These are phyloP conservation scores for Marchantia paleacea DNA, from an alignment of 225 moss, liverwort and hornwort species.

Conservation along the genomic window DNA sequence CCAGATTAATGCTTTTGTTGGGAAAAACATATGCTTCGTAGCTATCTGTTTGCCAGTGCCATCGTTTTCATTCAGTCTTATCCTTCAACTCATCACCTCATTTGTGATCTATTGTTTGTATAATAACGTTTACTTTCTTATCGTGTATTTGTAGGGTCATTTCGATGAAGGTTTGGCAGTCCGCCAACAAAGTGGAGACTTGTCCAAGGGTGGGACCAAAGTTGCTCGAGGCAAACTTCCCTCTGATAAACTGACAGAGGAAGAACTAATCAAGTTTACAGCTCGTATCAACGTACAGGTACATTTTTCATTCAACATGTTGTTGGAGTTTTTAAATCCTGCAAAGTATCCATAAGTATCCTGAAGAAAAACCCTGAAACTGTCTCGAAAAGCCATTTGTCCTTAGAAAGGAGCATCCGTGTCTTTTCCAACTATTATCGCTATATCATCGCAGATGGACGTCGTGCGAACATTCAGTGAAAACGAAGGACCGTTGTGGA, in stretches of 20 bases:
- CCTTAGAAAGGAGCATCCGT: neutral
- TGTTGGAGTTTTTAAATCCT: neutral
- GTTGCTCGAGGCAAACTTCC: slow-evolving; percentile 83
- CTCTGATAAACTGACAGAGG: slow-evolving; percentile 88
- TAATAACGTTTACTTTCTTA: neutral
- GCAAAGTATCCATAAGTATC: neutral
- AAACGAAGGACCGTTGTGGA: slow-evolving; percentile 84
- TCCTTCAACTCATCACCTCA: neutral
- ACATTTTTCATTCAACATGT: slow-evolving; percentile 1
- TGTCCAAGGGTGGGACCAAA: slow-evolving; percentile 57
- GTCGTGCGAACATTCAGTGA: slow-evolving; percentile 89
- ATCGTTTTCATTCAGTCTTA: neutral
- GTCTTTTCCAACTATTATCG: neutral
- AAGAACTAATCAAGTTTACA: slow-evolving; percentile 89
- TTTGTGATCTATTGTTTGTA: neutral
- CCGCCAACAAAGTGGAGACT: slow-evolving; percentile 79
- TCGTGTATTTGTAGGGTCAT: slow-evolving; percentile 51
- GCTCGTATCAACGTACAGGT: slow-evolving; percentile 89
- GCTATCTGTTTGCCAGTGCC: neutral
- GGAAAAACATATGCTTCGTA: neutral
- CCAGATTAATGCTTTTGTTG: neutral
- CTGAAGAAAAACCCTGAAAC: neutral
- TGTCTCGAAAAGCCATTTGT: neutral
- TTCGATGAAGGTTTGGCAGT: slow-evolving; percentile 90
- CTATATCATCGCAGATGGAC: slow-evolving; percentile 59